Conservation (phyloP, 805 yeast species). For the Saccharomycopsis vini region DNA sequence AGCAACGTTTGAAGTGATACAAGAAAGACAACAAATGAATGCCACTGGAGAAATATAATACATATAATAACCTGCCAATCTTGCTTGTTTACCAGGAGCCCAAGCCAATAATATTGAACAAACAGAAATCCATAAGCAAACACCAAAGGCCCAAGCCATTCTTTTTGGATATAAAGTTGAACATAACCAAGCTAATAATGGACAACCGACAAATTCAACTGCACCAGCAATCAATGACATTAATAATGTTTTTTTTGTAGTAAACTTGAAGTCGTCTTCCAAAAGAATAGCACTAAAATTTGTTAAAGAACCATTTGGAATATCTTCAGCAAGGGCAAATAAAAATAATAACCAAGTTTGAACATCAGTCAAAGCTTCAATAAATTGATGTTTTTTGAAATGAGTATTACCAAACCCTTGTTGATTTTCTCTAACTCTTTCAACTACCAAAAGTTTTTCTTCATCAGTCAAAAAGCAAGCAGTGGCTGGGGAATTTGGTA, state of each 20-base stretch:
- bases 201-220: conserved; percentile 30
- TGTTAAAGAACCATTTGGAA: conserved; percentile 29
- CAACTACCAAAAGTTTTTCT: conserved; percentile 35
- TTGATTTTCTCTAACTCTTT: conserved; percentile 34
- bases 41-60: background rate
- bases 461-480: conserved; percentile 32
- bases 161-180: background rate
- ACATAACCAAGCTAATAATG: no score
- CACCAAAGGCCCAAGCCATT: conserved; percentile 1
- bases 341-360: conserved; percentile 29
- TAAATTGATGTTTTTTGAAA: conserved; percentile 34
- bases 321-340: conserved; percentile 23
- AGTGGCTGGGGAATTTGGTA: conserved; percentile 41
- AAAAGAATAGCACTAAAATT: conserved; percentile 28
- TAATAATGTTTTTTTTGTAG: conserved; percentile 32
- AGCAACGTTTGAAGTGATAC: conserved; percentile 44
- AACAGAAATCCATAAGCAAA: conserved; percentile 11
- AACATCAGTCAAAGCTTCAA: conserved; percentile 35
- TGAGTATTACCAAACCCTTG: conserved; percentile 37
- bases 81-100: conserved; percentile 22
- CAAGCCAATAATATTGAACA: conserved; percentile 39
- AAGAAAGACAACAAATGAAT: conserved; percentile 24
- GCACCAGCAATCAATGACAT: conserved; percentile 42
- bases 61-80: background rate
- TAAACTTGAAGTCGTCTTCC: conserved; percentile 31